phyloP scores from a whole-genome alignment of 805 yeast species.

The Candida methanosorbosa region DNA sequence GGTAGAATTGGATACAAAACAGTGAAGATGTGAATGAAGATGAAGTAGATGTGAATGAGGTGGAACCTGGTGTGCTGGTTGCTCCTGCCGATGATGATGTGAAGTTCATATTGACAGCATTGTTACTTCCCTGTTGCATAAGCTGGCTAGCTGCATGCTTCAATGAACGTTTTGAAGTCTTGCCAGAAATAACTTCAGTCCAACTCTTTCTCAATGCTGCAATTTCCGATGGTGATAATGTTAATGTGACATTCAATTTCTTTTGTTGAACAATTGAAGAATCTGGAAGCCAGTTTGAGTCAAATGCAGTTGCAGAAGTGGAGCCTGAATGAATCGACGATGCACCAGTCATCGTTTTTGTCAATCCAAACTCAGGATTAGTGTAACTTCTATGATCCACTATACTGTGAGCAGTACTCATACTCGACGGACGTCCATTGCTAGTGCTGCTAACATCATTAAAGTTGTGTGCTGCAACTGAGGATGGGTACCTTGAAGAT shows the following conservation, averaged over 20 bases:
- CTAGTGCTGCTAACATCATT: background rate
- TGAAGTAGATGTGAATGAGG: constrained; percentile 4
- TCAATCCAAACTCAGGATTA: constrained; percentile 9
- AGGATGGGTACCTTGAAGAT: background rate
- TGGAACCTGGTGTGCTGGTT: background rate
- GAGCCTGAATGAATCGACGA: constrained; percentile 18
- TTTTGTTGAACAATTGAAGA: constrained; percentile 18
- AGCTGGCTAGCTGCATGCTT: too few relatives aligned
- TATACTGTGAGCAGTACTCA: background rate
- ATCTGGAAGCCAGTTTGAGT: constrained; percentile 25
- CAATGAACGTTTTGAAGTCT: constrained; percentile 1
- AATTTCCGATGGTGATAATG: constrained; percentile 28
- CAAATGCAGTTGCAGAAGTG: constrained; percentile 19
- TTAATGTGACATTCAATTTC: constrained; percentile 14
- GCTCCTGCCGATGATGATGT: background rate
- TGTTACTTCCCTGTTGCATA: constrained; percentile 1
- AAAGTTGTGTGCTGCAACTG: background rate
- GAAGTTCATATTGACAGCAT: constrained; percentile 2
- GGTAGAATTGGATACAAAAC: constrained; percentile 71
- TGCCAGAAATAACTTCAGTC: constrained; percentile 26
- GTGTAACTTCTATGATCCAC: too few relatives aligned
- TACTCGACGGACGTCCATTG: background rate
- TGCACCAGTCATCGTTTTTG: constrained; percentile 15
- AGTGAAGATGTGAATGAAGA: constrained; percentile 43
- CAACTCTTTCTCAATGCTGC: constrained; percentile 38